A percentile compares a stretch with the other conserved stretches of the same genome.
phyloP scores from a whole-genome alignment of 192 early-diverging fungal genomes.

The Chytriomyces sp. region DNA sequence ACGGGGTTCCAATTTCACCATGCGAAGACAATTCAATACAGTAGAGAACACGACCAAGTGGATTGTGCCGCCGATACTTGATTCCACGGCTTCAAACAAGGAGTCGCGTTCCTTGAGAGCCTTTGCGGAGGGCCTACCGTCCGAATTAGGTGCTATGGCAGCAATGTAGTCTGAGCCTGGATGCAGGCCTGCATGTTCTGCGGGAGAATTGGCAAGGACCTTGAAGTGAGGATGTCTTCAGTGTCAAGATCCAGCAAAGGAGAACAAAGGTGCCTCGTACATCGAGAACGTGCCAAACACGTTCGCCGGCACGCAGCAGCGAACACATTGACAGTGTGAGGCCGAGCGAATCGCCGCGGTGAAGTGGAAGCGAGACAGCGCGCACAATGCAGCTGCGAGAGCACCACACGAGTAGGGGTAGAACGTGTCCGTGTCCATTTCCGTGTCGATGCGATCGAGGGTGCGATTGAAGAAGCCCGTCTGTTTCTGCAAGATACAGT shows the following conservation, averaged over 20 bases:
- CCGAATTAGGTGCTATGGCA: background rate
- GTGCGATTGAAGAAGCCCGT: background rate
- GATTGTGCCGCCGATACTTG: slow-evolving; percentile 4
- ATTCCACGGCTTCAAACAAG: slow-evolving; percentile 15
- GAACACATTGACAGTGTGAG: slow-evolving; percentile 1
- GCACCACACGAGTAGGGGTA: slow-evolving; percentile 8
- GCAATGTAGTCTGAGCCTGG: slow-evolving; percentile 30
- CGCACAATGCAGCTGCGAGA: background rate
- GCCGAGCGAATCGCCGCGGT: slow-evolving; percentile 8
- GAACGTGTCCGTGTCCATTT: background rate
- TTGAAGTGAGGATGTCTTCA: background rate
- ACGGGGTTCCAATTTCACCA: slow-evolving; percentile 8
- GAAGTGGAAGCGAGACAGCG: background rate
- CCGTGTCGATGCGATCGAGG: background rate
- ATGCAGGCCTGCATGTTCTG: slow-evolving; percentile 21
- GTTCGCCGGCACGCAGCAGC: background rate
- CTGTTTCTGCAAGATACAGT: background rate
- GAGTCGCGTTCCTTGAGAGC: slow-evolving; percentile 1
- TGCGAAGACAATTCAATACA: slow-evolving; percentile 18
- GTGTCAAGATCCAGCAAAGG: background rate
- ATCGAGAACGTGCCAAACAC: slow-evolving; percentile 26
- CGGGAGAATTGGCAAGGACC: slow-evolving; percentile 21
- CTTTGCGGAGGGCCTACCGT: background rate
- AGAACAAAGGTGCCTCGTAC: background rate
- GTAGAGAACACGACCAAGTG: slow-evolving; percentile 8